Base-by-base conservation (phyloP, 2,329 filamentous ascomycete genomes). In the Venturia carpophila region DNA sequence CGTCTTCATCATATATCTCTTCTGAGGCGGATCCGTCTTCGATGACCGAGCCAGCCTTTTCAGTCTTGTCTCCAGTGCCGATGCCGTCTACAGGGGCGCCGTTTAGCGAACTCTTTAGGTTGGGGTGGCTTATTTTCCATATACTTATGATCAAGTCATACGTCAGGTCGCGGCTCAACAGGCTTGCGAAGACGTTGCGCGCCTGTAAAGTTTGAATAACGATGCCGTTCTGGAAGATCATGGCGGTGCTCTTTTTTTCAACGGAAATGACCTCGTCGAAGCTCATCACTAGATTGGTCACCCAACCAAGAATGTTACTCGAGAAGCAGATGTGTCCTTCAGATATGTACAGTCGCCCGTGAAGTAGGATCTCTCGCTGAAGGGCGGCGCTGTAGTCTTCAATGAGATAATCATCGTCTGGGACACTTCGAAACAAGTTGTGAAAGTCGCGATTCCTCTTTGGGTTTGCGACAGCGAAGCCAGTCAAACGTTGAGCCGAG, bases 241-340 rank as follows among this genome's bases (percentile, higher is more conserved):
- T 83, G 0, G 94, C 94, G 0, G 94, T 99, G 73, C 87, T 97
- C 75, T 96, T 90, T 79, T 97, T 97, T 77, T 99, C 94, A 9
- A 99, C 90, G 0, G 93, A 92, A 24, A 97, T 91, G 66, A 99
- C 91, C 75, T 99, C 94, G 73, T 99, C 94, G 74, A 99, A 99
- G 75, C 92, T 95, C 79, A 99, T 96, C 63, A 99, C 93, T 52
- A 99, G 80, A 1, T 94, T 99, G 0, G 94, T 99, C 27, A 95
- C 90, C 94, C 94, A 99, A 64, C 94, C 94, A 60, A 99, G 84
- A 69, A 99, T 99, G 74, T 99, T 99, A 80, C 94, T 97, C 72
- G 92, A 97, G 77, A 99, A 99, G 79, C 94, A 99, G 60, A 99
- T 86, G 73, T 99, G 93, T 13, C 93, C 92, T 77, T 99, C 94